phyloP scores from a whole-genome alignment of 805 yeast species.

The Suhomyces sp. region DNA sequence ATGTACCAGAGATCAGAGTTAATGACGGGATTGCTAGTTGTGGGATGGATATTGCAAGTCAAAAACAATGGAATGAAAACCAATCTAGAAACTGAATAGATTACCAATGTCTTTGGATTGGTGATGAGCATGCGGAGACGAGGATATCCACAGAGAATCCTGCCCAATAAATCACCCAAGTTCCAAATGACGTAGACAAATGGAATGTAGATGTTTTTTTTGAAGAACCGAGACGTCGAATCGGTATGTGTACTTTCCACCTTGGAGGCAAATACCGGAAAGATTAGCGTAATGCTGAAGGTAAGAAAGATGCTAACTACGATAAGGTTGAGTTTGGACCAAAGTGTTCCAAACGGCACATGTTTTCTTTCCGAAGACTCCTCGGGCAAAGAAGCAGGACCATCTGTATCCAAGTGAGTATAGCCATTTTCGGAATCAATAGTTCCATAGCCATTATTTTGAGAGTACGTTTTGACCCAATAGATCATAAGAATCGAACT shows the following conservation, averaged over 20 bases:
- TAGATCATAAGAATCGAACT: conserved; percentile 40
- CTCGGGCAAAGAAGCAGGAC: no score
- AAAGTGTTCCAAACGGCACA: conserved; percentile 59
- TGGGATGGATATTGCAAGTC: conserved; percentile 56
- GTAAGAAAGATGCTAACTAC: conserved; percentile 70
- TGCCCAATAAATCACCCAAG: conserved; percentile 78
- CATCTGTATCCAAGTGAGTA: not conserved
- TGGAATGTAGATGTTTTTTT: conserved; percentile 58
- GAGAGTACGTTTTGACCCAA: conserved; percentile 28
- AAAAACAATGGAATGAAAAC: conserved; percentile 70
- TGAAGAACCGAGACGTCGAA: conserved; percentile 38
- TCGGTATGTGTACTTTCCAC: conserved; percentile 48
- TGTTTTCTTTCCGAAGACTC: conserved; percentile 23
- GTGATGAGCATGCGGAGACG: conserved; percentile 29
- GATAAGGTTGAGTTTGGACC: conserved; percentile 60
- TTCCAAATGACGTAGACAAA: conserved; percentile 84
- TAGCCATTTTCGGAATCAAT: conserved; percentile 2
- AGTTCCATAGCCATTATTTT: conserved; percentile 11
- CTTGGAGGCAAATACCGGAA: conserved; percentile 86
- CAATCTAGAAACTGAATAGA: conserved; percentile 55
- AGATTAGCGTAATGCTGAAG: conserved; percentile 69
- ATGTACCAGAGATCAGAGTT: conserved; percentile 67
- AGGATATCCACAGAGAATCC: conserved; percentile 61
- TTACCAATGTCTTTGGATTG: conserved; percentile 44
- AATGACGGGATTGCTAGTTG: conserved; percentile 36